Evolutionary conservation across 768 basidiomycete species (phyloP).

Genomic region (Suillus placidus): DNA sequence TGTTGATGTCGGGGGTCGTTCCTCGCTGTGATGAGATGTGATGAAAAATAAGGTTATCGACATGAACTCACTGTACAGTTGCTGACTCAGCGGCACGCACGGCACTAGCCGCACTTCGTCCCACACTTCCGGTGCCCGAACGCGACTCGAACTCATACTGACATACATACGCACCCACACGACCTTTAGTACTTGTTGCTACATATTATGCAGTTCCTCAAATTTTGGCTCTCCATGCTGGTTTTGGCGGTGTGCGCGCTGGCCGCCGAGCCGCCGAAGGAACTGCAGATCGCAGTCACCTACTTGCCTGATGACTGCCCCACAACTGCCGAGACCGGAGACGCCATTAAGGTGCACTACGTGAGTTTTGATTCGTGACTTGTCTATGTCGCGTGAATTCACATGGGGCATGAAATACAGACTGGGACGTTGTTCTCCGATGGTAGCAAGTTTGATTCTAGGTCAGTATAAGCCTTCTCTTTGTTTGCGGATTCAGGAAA

Average conservation of each 20-base stretch:
- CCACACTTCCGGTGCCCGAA: conserved; percentile 8
- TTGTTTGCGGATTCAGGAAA: background rate
- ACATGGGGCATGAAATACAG: conserved; percentile 38
- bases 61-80: conserved; percentile 43
- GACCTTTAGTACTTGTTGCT: background rate
- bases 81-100: conserved; percentile 34
- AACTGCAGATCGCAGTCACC: conserved; percentile 66
- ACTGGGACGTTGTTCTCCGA: conserved; percentile 78
- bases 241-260: conserved; percentile 50
- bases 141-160: background rate
- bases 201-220: conserved; percentile 53
- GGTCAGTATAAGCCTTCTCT: conserved; percentile 44
- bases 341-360: conserved; percentile 76
- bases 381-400: conserved; percentile 1
- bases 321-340: conserved; percentile 58
- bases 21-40: conserved; percentile 24
- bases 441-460: conserved; percentile 90
- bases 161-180: background rate
- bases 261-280: conserved; percentile 51
- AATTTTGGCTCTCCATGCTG: conserved; percentile 48
- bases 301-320: conserved; percentile 60
- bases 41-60: conserved; percentile 38
- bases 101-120: background rate
- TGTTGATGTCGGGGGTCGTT: conserved; percentile 42
- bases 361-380: conserved; percentile 43